These are phyloP conservation scores for Corynascus novoguineensis DNA, from an alignment of 495 filamentous ascomycete genomes.

Conservation along the genomic window DNA sequence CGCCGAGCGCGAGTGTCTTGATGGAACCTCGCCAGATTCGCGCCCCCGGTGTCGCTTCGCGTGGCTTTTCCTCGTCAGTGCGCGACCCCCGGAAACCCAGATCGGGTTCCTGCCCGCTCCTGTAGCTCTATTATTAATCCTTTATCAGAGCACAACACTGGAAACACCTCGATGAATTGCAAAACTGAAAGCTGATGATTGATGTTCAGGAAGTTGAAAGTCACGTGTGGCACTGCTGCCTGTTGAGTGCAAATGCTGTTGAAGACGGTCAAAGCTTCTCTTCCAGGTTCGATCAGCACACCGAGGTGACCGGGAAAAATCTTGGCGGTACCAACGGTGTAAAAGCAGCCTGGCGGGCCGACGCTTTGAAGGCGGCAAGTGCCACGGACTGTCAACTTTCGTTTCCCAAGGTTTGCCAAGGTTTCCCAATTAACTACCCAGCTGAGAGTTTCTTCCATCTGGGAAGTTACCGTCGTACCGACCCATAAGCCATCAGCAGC, in stretches of 20 bases:
- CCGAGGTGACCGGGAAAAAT: background rate
- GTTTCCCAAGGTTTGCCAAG: background rate
- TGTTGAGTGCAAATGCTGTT: background rate
- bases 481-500: background rate
- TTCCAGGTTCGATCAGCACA: background rate
- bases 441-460: background rate
- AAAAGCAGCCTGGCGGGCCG: no score
- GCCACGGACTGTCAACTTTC: background rate
- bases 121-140: background rate
- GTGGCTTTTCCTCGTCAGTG: background rate
- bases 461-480: background rate
- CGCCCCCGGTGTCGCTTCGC: background rate
- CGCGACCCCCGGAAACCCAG: background rate
- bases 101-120: background rate
- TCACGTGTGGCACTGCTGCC: constrained; percentile 18
- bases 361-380: no score
- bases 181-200: background rate
- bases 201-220: background rate
- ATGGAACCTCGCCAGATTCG: background rate
- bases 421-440: background rate
- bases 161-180: background rate
- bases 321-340: background rate
- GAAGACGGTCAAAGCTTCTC: background rate
- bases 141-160: background rate
- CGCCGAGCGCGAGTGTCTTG: background rate